Conservation (phyloP, 371 early-diverging fungal genomes). For the Apophysomyces ossiformis region DNA sequence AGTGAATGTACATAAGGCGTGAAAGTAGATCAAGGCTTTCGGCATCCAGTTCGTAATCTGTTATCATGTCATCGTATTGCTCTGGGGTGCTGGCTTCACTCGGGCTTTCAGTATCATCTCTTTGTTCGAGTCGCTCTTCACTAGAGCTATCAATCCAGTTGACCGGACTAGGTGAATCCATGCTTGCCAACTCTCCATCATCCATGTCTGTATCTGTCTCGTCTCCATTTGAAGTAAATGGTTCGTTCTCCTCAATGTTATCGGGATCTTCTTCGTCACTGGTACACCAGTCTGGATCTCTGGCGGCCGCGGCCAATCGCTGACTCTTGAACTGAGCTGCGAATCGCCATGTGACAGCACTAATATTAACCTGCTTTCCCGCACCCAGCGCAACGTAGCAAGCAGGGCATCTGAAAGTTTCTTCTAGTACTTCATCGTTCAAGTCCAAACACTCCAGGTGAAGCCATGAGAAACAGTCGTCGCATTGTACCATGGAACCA, state of each 20-base stretch:
- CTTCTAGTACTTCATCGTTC: conserved; percentile 41
- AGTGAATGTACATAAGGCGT: conserved; percentile 29
- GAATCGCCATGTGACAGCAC: conserved; percentile 40
- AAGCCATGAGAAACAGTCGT: conserved; percentile 58
- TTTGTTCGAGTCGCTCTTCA: conserved; percentile 10
- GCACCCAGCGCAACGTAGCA: conserved; percentile 34
- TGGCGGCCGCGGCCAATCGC: conserved; percentile 29
- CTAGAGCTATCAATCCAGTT: conserved; percentile 1
- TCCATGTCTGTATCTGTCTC: neutral
- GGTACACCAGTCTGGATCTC: conserved; percentile 10
- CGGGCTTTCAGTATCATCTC: conserved; percentile 20
- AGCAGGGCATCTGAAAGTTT: conserved; percentile 59
- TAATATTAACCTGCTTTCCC: conserved; percentile 15
- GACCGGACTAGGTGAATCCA: neutral
- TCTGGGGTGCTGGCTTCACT: conserved; percentile 48
- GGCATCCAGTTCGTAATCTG: conserved; percentile 29
- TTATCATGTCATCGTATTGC: conserved; percentile 15
- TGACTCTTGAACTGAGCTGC: conserved; percentile 40
- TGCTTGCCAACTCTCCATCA: neutral
- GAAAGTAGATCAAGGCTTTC: conserved; percentile 29
- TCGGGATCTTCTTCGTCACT: conserved; percentile 33
- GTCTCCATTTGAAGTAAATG: neutral
- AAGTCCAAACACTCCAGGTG: conserved; percentile 60
- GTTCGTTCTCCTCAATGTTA: neutral
- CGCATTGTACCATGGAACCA: conserved; percentile 65